Evolutionary conservation across 306 rosid genomes (phyloP), one percentile per base, ranked within the genome.

Genomic region (Hippophae rhamnoides): DNA sequence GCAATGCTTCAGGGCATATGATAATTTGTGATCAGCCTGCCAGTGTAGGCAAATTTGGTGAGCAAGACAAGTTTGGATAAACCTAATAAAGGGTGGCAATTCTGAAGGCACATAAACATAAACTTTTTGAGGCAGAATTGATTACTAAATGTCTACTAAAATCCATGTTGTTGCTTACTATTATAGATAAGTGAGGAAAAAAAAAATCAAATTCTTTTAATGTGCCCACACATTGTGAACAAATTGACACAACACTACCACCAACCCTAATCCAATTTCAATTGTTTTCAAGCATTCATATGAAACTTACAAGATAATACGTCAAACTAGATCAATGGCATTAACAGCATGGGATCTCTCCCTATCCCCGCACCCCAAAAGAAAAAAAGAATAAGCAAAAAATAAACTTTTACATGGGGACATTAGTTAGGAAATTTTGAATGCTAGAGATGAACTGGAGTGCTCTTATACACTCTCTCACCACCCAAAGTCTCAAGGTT

Each of bases 21-120:
- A 88, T 63, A 92, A 77, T 73, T 92, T 92, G 25, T 80, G 72
- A 78, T 92, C 94, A 56, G 99, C 99, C 99, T 92, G 96, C 71
- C 72, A 81, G 53, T 31, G 68, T 25, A 51, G 71, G 57, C 46
- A 64, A 58, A 67, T 40, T 47, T 4, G 6, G 55, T 70, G 59
- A 77, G 58, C 69, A 52, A 13, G 47, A 18, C 31, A 49, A 31
- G 56, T 54, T 50, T 13, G 41, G 18, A 6, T 7, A 59, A 59
- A 50, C 54, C 45, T 48, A n/a, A 60, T 26, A 31, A 25, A 13
- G 58, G 54, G 64, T 47, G 31, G 62, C 13, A 31, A 49, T 7
- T 50, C 56, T 9, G 25, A 62, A 59, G 18, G 41, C 41, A 26
- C 43, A 13, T 40, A 40, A 52, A 41, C 41, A 68, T 54, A 49